These are phyloP conservation scores for Rutidosis leptorrhynchoides DNA, from an alignment of 129 eudicot species.

Conservation along the genomic window DNA sequence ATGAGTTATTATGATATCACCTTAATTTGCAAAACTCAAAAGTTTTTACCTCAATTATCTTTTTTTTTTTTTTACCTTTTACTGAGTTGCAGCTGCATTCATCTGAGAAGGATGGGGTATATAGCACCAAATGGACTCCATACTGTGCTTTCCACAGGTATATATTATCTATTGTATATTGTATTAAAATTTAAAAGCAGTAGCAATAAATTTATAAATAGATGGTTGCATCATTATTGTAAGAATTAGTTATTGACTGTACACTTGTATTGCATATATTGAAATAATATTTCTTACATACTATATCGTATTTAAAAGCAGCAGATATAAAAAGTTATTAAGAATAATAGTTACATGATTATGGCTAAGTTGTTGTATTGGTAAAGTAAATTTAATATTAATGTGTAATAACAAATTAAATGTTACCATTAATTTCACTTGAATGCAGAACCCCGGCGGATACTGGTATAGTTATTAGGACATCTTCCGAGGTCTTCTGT, in stretches of 20 bases:
- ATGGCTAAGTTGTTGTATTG: neutral
- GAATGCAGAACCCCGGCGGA: conserved; percentile 65
- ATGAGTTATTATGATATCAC: conserved; percentile 1
- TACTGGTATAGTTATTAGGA: conserved; percentile 62
- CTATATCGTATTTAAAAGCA: neutral
- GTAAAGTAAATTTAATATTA: neutral
- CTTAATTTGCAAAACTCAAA: neutral
- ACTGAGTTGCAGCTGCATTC: conserved; percentile 56
- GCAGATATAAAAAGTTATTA: neutral
- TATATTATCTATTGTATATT: neutral
- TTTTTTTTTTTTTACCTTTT: neutral
- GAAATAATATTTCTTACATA: neutral
- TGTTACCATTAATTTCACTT: conserved; percentile 12
- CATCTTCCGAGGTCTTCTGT: conserved; percentile 52
- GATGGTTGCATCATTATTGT: neutral
- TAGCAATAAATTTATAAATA: too few relatives aligned
- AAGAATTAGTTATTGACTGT: neutral
- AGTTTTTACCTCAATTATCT: neutral
- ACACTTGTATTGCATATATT: neutral
- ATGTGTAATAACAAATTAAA: neutral
- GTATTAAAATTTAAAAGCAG: too few relatives aligned
- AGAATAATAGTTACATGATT: neutral
- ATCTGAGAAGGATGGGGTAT: conserved; percentile 56
- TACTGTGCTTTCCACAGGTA: conserved; percentile 85
- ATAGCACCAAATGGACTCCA: conserved; percentile 57